Base-by-base conservation (phyloP, 2,329 filamentous ascomycete genomes). In the Knoxdaviesia proteae region DNA sequence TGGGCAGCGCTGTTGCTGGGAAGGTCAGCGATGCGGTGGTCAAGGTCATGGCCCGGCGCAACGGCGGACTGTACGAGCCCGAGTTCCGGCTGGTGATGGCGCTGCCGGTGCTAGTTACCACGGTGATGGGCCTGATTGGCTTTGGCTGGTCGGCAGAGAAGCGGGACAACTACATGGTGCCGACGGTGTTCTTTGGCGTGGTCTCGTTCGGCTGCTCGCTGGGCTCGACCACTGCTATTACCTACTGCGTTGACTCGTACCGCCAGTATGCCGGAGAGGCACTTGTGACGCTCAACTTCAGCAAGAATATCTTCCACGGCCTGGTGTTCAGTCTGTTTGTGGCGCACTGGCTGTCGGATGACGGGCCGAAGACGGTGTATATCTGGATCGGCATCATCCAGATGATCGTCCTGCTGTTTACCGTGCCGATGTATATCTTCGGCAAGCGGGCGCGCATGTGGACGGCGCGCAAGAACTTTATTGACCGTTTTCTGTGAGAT, bases 51-150 rank as follows among this genome's bases (percentile, higher is more conserved):
- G 71, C 84, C 2, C 71, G 77, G 34, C 76, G 77, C 32, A 96
- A 96, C 50, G 84, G 83, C n/a, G 88, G 88, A 2, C 65, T 96
- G 3, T 96, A 94, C 56, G 88, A 96, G 57, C 88, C 88, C 1
- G 88, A 96, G 58, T 96, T 92, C 54, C 74, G 87, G 6, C 70
- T 94, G 0, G 70, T 93, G 38, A 94, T 96, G 88, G 83, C 76
- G 0, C 60, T 79, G 3, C 88, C 87, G 0, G 77, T 94, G 33
- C 65, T 79, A 1, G 52, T 94, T 43, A 75, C 76, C 4, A 94
- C 87, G 0, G 74, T 77, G 1, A 74, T 88, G 33, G 90, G 90
- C 0, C 69, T 96, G 10, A 93, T 94, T 77, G 88, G 86, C 2
- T 96, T 90, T 53, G 88, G 88, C n/a, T 96, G 88, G 90, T 86